Evolutionary conservation across 2,329 filamentous ascomycete species (phyloP), one percentile per base, ranked within the genome.

Genomic region (Penicillium janthinellum): DNA sequence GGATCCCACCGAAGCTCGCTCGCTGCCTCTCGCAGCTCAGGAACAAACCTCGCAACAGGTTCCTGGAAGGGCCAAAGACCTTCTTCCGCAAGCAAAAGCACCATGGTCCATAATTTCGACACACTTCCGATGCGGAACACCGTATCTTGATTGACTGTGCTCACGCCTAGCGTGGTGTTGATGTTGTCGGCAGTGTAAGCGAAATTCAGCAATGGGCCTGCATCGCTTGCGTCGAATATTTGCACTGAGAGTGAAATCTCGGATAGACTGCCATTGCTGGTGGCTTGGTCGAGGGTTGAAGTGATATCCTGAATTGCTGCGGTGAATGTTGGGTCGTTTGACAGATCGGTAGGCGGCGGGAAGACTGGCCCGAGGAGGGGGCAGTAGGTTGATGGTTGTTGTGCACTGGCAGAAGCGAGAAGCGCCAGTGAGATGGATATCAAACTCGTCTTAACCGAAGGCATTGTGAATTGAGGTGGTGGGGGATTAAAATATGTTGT

Each of bases 71-170:
- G 42, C 15, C 55, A 56, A 11, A 64, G 54, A 5, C 70, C 70
- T 4, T 52, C 61, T 48, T 68, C 70, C 11, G 75, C 67, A 17
- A 79, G 61, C 12, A 76, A 70, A 0, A 74, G 47, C 22, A 77
- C 71, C 17, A 78, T 72, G 0, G 79, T 79, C 63, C 76, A 77
- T 17, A 80, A 57, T 59, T 81, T 82, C 1, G 77, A 79, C 31
- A 78, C 55, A 50, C 78, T 81, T 0, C 74, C 78, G 15, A 80
- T 69, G 10, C 79, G 75, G 62, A 79, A 81, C 2, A 81, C 72
- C 0, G 75, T 79, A 57, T 82, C 68, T 7, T 71, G 71, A 35
- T 77, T 71, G 3, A 82, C 70, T 1, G 66, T 66, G 35, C 51
- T 58, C 25, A 64, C 62, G 11, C 62, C 62, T 2, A 60, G 45